Percentiles rank a stretch among this genome's conserved stretches.
Conservation (phyloP, 129 eudicot species). For the Pseudognaphalium luteoalbum region DNA sequence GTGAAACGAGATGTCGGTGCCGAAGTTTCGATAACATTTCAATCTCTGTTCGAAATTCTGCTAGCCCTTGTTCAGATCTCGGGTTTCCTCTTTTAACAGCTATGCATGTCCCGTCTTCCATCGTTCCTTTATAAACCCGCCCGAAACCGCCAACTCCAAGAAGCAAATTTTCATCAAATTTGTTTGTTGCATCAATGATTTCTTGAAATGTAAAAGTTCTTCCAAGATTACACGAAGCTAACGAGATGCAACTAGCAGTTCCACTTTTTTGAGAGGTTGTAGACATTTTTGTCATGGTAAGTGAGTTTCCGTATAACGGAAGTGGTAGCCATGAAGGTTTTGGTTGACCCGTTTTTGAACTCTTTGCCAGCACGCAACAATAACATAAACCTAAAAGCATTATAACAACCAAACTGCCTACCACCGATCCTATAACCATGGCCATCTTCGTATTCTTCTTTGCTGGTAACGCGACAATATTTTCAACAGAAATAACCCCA, state of each 20-base stretch:
- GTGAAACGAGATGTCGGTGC: conserved; percentile 71
- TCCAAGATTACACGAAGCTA: conserved; percentile 46
- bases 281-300: conserved; percentile 47
- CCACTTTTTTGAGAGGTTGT: conserved; percentile 37
- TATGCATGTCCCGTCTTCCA: conserved; percentile 53
- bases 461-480: conserved; percentile 1
- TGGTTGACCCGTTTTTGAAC: conserved; percentile 30
- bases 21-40: conserved; percentile 75
- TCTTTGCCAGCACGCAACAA: conserved; percentile 14
- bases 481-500: conserved; percentile 30
- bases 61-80: conserved; percentile 69
- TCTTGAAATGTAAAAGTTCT: conserved; percentile 63
- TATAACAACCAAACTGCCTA: conserved; percentile 41
- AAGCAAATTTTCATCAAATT: conserved; percentile 58
- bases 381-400: conserved; percentile 31
- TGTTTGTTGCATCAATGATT: conserved; percentile 64
- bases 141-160: conserved; percentile 90
- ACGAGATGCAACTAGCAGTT: conserved; percentile 31
- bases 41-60: conserved; percentile 76
- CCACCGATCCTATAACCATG: conserved; percentile 37
- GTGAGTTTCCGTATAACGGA: conserved; percentile 42
- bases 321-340: conserved; percentile 37
- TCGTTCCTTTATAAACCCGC: conserved; percentile 64
- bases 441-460: conserved; percentile 37
- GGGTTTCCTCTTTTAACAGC: conserved; percentile 82